Evolutionary conservation across 2,329 filamentous ascomycete genomes (phyloP).

Genomic region (Westerdykella sp.): DNA sequence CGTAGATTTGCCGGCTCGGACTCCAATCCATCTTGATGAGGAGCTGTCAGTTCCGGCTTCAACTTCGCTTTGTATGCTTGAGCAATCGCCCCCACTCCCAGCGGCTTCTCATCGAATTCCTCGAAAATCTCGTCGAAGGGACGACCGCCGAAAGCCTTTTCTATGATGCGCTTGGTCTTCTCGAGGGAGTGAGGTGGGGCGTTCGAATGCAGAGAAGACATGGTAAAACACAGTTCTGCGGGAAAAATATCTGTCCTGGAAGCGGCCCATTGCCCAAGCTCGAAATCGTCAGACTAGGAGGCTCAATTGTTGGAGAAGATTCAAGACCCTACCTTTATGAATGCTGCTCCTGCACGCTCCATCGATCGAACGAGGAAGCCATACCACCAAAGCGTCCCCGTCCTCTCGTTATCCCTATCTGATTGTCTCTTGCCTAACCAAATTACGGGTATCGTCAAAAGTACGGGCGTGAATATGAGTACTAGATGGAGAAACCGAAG

Average conservation of each 20-base stretch:
- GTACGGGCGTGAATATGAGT: constrained; percentile 84
- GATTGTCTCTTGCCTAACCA: constrained; percentile 66
- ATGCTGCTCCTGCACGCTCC: constrained; percentile 89
- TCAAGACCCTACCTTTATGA: constrained; percentile 91
- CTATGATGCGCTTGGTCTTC: constrained; percentile 71
- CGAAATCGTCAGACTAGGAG: constrained; percentile 13
- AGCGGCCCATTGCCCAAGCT: constrained; percentile 97
- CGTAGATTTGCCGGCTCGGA: constrained; percentile 53
- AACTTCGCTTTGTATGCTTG: constrained; percentile 96
- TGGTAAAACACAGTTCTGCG: constrained; percentile 79
- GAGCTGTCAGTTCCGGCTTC: constrained; percentile 66
- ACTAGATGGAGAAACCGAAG: constrained; percentile 82
- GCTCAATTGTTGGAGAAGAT: neutral
- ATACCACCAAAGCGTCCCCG: constrained; percentile 92
- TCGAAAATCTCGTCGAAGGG: constrained; percentile 89
- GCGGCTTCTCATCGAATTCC: constrained; percentile 81
- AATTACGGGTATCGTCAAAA: constrained; percentile 69
- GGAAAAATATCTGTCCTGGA: constrained; percentile 96
- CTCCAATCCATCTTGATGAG: constrained; percentile 52
- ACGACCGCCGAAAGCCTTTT: constrained; percentile 72
- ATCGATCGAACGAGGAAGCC: constrained; percentile 77
- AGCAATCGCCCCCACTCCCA: constrained; percentile 93
- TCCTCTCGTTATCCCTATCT: constrained; percentile 65
- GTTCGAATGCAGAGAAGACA: constrained; percentile 93
- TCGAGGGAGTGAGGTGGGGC: constrained; percentile 84